A percentile compares a stretch with the other conserved stretches of the same genome.
Conservation (phyloP, 768 basidiomycete genomes). For the Steccherinum ochraceum region DNA sequence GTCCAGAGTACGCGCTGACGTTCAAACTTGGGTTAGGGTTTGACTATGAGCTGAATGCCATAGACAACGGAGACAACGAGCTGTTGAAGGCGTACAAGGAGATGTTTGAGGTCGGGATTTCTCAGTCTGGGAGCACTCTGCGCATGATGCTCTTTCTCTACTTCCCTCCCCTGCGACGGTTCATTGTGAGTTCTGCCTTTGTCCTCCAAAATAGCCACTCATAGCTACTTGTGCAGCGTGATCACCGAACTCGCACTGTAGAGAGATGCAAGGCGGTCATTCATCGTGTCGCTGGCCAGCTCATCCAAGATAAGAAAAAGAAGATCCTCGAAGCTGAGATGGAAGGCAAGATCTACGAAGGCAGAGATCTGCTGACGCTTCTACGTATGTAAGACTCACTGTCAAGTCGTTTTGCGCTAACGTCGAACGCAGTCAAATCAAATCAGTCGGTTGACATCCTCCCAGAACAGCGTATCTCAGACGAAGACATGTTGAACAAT, state of each 20-base stretch:
- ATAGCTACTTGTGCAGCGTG: slow-evolving; percentile 39
- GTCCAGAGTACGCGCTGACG: too few species aligned
- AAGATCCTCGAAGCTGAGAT: slow-evolving; percentile 59
- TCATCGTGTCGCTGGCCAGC: slow-evolving; percentile 59
- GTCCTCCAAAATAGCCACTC: neutral
- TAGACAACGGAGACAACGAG: slow-evolving; percentile 73
- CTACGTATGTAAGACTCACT: slow-evolving; percentile 69
- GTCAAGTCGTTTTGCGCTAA: neutral
- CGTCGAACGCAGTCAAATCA: slow-evolving; percentile 78
- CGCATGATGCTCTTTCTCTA: slow-evolving; percentile 49
- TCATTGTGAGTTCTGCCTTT: slow-evolving; percentile 44
- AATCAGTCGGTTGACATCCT: slow-evolving; percentile 69
- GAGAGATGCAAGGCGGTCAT: slow-evolving; percentile 57
- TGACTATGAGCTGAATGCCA: slow-evolving; percentile 81
- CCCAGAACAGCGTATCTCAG: slow-evolving; percentile 69
- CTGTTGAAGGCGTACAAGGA: slow-evolving; percentile 77
- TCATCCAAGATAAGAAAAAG: slow-evolving; percentile 75
- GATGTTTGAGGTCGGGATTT: slow-evolving; percentile 72
- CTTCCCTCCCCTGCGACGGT: slow-evolving; percentile 43
- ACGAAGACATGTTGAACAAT: slow-evolving; percentile 80
- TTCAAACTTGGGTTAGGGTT: slow-evolving; percentile 61
- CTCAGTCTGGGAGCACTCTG: slow-evolving; percentile 46
- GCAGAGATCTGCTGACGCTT: slow-evolving; percentile 72
- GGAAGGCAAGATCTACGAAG: slow-evolving; percentile 43
- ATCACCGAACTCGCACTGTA: slow-evolving; percentile 42